Conservation (phyloP, 495 filamentous ascomycete species). For the Neurospora intermedia region DNA sequence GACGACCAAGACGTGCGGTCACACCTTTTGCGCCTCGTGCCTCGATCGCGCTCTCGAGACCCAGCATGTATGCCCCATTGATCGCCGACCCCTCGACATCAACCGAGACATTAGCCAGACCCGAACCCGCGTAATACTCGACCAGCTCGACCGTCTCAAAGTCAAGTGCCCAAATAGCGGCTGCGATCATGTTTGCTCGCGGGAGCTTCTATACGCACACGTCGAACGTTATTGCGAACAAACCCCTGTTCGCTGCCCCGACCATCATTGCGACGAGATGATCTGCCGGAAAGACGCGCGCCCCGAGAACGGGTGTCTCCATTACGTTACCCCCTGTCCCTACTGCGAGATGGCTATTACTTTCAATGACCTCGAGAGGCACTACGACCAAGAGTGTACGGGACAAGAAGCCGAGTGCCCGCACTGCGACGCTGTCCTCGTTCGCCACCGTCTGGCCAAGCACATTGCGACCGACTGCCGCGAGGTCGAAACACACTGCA, state of each 20-base stretch:
- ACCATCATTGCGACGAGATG: conserved; percentile 28
- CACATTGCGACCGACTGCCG: conserved; percentile 32
- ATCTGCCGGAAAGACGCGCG: conserved; percentile 24
- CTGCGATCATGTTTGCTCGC: conserved; percentile 50
- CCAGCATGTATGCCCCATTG: conserved; percentile 39
- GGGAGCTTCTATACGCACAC: conserved; percentile 63
- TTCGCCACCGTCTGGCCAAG: conserved; percentile 28
- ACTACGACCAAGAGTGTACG: conserved; percentile 25
- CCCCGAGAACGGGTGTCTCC: conserved; percentile 37
- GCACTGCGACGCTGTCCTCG: conserved; percentile 25
- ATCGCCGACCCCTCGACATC: conserved; percentile 33
- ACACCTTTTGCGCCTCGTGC: conserved; percentile 63
- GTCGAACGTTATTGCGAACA: conserved; percentile 65
- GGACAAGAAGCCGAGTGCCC: conserved; percentile 24
- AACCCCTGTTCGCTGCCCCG: conserved; percentile 53
- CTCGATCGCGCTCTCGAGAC: conserved; percentile 48
- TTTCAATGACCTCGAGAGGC: conserved; percentile 32
- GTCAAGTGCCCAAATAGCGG: conserved; percentile 65
- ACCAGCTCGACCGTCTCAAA: conserved; percentile 63
- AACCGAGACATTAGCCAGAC: conserved; percentile 13
- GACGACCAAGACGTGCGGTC: conserved; percentile 53
- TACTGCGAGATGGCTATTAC: conserved; percentile 31
- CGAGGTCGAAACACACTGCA: conserved; percentile 28
- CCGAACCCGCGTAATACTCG: conserved; percentile 34
- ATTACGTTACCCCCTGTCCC: conserved; percentile 31